Evolutionary conservation across 176 grass and related monocot species (phyloP), one percentile per base, ranked within the genome.

Genomic region (Rhynchospora breviuscula): DNA sequence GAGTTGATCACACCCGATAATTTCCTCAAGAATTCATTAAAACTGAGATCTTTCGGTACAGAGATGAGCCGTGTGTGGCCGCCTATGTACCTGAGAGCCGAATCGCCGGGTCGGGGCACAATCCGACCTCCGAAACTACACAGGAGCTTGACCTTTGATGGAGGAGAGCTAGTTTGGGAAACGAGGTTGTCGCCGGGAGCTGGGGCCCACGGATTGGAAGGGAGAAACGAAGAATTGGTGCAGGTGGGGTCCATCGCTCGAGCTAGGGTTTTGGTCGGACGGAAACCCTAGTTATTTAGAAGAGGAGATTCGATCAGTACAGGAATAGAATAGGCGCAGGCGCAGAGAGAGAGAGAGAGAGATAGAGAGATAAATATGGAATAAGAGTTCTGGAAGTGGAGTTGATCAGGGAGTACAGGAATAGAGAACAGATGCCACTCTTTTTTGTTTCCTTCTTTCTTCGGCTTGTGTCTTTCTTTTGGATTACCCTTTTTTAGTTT

Each of bases 121-220:
- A 97, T 94, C 81, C 88, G 87, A 11, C 94, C 94, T 0, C 88
- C 94, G 80, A 86, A 94, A 85, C 94, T 94, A 86, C 94, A 97
- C 23, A 97, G 87, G n/a, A 94, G 84, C 88, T 94, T 94, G 63
- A 87, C 87, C 86, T 94, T 97, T 40, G 79, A 61, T 29, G 44
- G 60, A n/a, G 77, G 54, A 35, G 18, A 3, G 59, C 44, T 64
- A 15, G 11, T 82, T 49, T 67, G 79, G 43, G 79, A 14, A 18
- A 44, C 26, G n/a, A 69, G 71, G 18, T 53, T 60, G 35, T 72
- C 78, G 47, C 19, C 22, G 45, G 83, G 75, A 66, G 58, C 10
- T 40, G 54, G 78, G 57, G 77, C 83, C 83, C 76, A 64, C 25
- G 76, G 58, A 68, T 59, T 69, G 14, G 65, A 53, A 1, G 53